Evolutionary conservation across 1,139 yeast species (phyloP).

Genomic region (Kurtzmaniella natalensis): DNA sequence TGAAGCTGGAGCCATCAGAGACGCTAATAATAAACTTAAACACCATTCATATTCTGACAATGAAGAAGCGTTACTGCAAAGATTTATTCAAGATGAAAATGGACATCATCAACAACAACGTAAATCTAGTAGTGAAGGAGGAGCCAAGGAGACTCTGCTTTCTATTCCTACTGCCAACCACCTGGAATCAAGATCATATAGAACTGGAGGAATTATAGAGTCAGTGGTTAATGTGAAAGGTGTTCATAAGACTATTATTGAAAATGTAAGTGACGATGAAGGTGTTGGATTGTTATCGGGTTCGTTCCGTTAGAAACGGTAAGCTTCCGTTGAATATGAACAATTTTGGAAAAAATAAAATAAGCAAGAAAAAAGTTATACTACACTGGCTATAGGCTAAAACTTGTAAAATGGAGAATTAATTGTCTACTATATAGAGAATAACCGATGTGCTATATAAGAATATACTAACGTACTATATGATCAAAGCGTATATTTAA

Average conservation of each 20-base stretch:
- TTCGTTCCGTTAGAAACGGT: too few relatives aligned
- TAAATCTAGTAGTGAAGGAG: neutral
- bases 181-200: slow-evolving; percentile 35
- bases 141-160: slow-evolving; percentile 6
- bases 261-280: slow-evolving; percentile 43
- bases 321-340: too few relatives aligned
- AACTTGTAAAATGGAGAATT: too few relatives aligned
- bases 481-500: too few relatives aligned
- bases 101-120: neutral
- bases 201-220: slow-evolving; percentile 76
- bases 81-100: slow-evolving; percentile 2
- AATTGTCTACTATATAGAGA: too few relatives aligned
- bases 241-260: slow-evolving; percentile 81
- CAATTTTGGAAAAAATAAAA: too few relatives aligned
- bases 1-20: slow-evolving; percentile 48
- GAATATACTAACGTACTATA: too few relatives aligned
- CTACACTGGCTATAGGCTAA: too few relatives aligned
- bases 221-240: slow-evolving; percentile 83
- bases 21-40: slow-evolving; percentile 19
- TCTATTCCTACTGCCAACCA: slow-evolving; percentile 19
- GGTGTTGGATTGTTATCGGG: slow-evolving; percentile 9
- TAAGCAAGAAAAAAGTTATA: too few relatives aligned
- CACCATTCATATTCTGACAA: slow-evolving; percentile 10
- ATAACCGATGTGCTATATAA: too few relatives aligned
- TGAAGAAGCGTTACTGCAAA: slow-evolving; percentile 4